phyloP scores from a whole-genome alignment of 2,329 filamentous ascomycete genomes.

The Mycosphaerella sp. region DNA sequence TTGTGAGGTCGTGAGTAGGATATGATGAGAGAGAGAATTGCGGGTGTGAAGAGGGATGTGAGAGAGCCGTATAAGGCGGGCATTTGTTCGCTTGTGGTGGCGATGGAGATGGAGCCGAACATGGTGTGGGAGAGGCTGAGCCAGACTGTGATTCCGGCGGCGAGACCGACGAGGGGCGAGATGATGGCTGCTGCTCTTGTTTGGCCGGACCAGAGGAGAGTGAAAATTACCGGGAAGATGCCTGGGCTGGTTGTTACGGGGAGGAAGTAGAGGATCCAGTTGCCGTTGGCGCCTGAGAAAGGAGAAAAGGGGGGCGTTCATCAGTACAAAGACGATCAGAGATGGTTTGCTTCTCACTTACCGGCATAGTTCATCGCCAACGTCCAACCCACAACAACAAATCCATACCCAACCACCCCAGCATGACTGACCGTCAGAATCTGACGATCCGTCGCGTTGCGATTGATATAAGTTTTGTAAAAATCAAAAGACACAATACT shows the following conservation, averaged over 20 bases:
- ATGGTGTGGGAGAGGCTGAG: conserved; percentile 37
- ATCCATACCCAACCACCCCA: conserved; percentile 37
- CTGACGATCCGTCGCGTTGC: conserved; percentile 39
- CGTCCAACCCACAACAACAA: conserved; percentile 45
- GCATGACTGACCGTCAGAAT: conserved; percentile 32
- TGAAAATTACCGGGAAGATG: conserved; percentile 43
- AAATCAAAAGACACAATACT: conserved; percentile 47
- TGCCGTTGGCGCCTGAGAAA: conserved; percentile 38
- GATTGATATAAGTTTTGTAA: conserved; percentile 48
- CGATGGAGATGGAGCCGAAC: conserved; percentile 39
- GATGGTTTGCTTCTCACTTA: neutral
- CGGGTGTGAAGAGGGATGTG: conserved; percentile 43
- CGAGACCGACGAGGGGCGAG: conserved; percentile 42
- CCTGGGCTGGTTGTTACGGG: conserved; percentile 40
- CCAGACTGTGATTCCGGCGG: conserved; percentile 41
- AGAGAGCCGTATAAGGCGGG: conserved; percentile 44
- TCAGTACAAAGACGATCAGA: neutral
- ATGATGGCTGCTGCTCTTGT: conserved; percentile 42
- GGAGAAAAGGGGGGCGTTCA: no score
- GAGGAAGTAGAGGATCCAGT: conserved; percentile 42
- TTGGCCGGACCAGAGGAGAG: conserved; percentile 43
- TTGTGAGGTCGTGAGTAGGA: conserved; percentile 31
- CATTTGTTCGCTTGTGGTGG: conserved; percentile 37
- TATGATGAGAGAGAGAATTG: conserved; percentile 42
- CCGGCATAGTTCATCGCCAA: conserved; percentile 43